Base-by-base conservation (phyloP, 164 flowering plant genomes). In the Echeveria elegans region DNA sequence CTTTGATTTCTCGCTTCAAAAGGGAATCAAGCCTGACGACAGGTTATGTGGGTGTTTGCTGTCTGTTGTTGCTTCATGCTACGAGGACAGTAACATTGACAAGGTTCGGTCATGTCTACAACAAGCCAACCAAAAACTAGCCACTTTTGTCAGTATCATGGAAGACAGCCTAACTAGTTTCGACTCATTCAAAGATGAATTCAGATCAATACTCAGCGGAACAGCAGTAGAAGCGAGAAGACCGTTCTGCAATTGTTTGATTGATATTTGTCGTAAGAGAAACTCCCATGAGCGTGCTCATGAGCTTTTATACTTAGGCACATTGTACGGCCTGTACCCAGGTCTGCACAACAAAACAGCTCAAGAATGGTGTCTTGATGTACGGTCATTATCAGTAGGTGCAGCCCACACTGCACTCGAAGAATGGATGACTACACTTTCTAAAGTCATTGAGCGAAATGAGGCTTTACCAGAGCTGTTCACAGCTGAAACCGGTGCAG, bases 401-500 rank as follows among this genome's bases (percentile, higher is more conserved):
- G 99, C 97, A 41, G 97, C 99, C 18, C 76, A 79, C 53, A 94
- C 99, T 18, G 97, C 99, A 4, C 84, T 91, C 31, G 96, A 88
- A 70, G 99, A 89, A 61, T 94, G 99, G 97, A 78, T 94, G 88
- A 77, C 76, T 24, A 80, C 85, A 23, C 65, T 93, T 48, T 76
- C 81, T 1, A 82, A 81, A 61, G 71, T 81, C 5, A 77, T 88
- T 1, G 70, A 77, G 72, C 79, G 83, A 0, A 31, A 82, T n/a
- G 96, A 86, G 71, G 75, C 68, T 16, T 72, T 92, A 75, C 96
- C 98, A 0, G 80, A 68, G 65, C 28, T 79, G 23, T 81, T 94
- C 66, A 78, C 81, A 24, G 90, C 94, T 11, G 80, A 82, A 45
- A 86, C 96, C 0, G 96, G 97, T 38, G 71, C 88, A 0, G 99